Evolutionary conservation across 306 rosid genomes (phyloP).

Genomic region (Prinsepia uniflora): DNA sequence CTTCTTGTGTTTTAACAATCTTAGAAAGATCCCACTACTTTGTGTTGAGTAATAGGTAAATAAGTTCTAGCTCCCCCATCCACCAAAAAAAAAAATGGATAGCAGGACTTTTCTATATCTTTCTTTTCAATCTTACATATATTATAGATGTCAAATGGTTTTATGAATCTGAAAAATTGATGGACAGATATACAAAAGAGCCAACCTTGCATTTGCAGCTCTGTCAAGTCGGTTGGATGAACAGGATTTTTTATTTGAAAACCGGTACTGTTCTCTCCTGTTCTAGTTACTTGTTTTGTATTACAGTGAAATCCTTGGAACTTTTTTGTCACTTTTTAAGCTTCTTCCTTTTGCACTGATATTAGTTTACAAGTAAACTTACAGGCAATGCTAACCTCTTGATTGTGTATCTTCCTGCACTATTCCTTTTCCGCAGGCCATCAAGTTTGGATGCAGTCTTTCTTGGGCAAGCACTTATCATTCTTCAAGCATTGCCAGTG

Average conservation of each 20-base stretch:
- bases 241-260: conserved; percentile 55
- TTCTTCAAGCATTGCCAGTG: conserved; percentile 84
- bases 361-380: conserved; percentile 10
- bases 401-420: conserved; percentile 8
- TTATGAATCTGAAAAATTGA: conserved; percentile 14
- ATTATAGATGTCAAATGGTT: conserved; percentile 13
- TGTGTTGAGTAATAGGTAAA: background rate
- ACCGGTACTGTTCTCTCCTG: conserved; percentile 50
- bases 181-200: conserved; percentile 70
- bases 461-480: conserved; percentile 69
- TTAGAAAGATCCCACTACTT: background rate
- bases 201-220: conserved; percentile 62
- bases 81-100: too few species aligned
- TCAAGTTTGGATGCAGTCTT: conserved; percentile 92
- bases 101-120: background rate
- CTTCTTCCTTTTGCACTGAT: conserved; percentile 1
- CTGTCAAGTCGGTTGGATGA: conserved; percentile 72
- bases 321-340: background rate
- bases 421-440: conserved; percentile 56
- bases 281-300: background rate
- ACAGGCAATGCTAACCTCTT: conserved; percentile 5
- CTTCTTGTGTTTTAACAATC: conserved; percentile 16
- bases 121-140: background rate
- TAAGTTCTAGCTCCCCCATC: too few species aligned
- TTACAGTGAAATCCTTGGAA: conserved; percentile 8